Conservation (phyloP, 352 stramenopile species). For the Pythium myriotylum region DNA sequence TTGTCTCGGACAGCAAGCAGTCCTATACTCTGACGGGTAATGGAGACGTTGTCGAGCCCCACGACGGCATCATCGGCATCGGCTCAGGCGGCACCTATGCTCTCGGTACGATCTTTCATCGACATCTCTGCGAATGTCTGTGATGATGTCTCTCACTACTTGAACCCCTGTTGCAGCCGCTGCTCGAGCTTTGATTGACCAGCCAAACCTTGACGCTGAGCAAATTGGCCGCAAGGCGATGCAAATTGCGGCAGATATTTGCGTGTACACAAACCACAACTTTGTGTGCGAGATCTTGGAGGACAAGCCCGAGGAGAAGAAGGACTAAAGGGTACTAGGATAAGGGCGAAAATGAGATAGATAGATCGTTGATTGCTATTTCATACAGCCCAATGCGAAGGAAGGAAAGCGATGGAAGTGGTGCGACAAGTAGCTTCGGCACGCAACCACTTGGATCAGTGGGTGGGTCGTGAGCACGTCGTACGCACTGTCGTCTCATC, state of each 20-base stretch:
- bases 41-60: slow-evolving; percentile 97
- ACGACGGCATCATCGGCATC: slow-evolving; percentile 96
- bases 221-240: slow-evolving; percentile 94
- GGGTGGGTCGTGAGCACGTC: not conserved
- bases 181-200: slow-evolving; percentile 94
- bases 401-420: slow-evolving; percentile 11
- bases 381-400: slow-evolving; percentile 32
- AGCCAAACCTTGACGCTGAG: slow-evolving; percentile 92
- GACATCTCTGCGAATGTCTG: not conserved
- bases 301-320: slow-evolving; percentile 48
- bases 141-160: too few species aligned
- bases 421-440: not conserved
- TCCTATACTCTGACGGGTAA: slow-evolving; percentile 98
- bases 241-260: slow-evolving; percentile 97
- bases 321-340: slow-evolving; percentile 33
- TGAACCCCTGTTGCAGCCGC: slow-evolving; percentile 67
- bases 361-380: slow-evolving; percentile 34
- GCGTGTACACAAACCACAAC: slow-evolving; percentile 98
- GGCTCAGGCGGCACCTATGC: slow-evolving; percentile 94
- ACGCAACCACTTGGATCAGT: not conserved
- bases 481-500: not conserved
- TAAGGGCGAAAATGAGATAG: slow-evolving; percentile 12
- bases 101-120: slow-evolving; percentile 69
- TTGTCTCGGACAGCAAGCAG: slow-evolving; percentile 96
- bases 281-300: slow-evolving; percentile 94